These are phyloP conservation scores for Gautieria morchelliformis DNA, from an alignment of 768 basidiomycete genomes.

Conservation along the genomic window DNA sequence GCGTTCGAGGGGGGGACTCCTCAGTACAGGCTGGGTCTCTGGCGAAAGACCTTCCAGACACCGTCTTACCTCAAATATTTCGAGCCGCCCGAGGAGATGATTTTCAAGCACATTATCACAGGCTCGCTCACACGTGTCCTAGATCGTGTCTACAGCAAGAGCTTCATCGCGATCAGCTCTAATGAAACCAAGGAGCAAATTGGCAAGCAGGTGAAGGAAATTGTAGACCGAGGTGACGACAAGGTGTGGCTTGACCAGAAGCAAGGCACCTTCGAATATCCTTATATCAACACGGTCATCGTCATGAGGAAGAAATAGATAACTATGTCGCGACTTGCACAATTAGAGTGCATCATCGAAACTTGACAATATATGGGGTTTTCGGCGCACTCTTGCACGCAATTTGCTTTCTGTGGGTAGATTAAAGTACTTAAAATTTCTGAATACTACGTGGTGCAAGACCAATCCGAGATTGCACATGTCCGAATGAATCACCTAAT, in stretches of 20 bases:
- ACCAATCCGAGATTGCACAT: too few species aligned
- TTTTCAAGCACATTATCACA: constrained; percentile 42
- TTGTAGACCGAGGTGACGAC: constrained; percentile 50
- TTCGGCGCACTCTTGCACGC: too few species aligned
- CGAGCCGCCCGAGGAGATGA: constrained; percentile 44
- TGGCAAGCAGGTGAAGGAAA: constrained; percentile 37
- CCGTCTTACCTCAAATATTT: constrained; percentile 52
- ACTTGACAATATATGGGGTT: too few species aligned
- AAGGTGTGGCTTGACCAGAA: constrained; percentile 69
- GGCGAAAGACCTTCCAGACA: constrained; percentile 64
- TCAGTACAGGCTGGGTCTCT: constrained; percentile 69
- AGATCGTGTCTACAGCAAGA: constrained; percentile 71
- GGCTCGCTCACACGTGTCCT: constrained; percentile 48
- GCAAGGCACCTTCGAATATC: constrained; percentile 69
- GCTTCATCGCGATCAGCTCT: constrained; percentile 63
- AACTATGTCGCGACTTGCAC: background rate
- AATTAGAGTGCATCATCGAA: too few species aligned
- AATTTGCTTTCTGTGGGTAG: too few species aligned
- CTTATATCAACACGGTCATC: constrained; percentile 61
- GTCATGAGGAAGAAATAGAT: constrained; percentile 27
- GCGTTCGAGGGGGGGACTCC: constrained; percentile 63
- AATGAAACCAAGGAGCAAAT: constrained; percentile 50
- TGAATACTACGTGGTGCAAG: too few species aligned
- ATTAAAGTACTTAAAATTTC: too few species aligned
- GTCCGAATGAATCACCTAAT: too few species aligned